Evolutionary conservation across 2,329 filamentous ascomycete genomes (phyloP).

Genomic region (Penicillium sp.): DNA sequence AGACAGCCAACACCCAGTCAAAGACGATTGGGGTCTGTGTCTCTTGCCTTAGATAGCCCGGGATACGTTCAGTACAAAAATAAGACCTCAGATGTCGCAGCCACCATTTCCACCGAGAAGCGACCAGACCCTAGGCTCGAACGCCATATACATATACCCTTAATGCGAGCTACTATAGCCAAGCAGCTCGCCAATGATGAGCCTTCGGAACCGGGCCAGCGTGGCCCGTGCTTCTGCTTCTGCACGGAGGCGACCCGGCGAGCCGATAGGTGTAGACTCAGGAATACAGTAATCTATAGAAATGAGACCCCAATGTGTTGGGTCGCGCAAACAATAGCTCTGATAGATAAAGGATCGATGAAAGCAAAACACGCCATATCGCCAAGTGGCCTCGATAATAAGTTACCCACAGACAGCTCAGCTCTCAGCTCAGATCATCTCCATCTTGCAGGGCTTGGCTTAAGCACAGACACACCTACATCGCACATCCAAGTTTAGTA

Average conservation of each 20-base stretch:
- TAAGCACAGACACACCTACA: constrained; percentile 3
- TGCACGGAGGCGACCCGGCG: not conserved
- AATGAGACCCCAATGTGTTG: not conserved
- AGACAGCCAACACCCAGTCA: too few relatives aligned
- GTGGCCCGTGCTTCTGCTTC: constrained; percentile 5
- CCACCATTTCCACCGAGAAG: not conserved
- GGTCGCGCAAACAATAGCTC: not conserved
- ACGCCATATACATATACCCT: not conserved
- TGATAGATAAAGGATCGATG: not conserved
- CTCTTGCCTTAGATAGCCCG: not conserved
- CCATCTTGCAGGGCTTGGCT: constrained; percentile 9
- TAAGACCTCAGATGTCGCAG: not conserved
- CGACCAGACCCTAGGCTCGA: not conserved
- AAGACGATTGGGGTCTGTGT: too few relatives aligned
- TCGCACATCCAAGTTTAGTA: constrained; percentile 2
- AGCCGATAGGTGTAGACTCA: not conserved
- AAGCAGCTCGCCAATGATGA: constrained; percentile 3
- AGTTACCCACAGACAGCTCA: constrained; percentile 1
- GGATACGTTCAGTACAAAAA: not conserved
- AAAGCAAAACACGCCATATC: not conserved
- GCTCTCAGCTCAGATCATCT: constrained; percentile 8
- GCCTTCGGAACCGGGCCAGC: not conserved
- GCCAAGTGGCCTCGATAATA: not conserved
- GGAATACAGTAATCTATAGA: not conserved
- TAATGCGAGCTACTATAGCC: constrained; percentile 1